These are phyloP conservation scores for Ailanthus altissimus DNA, from an alignment of 345 rosid genomes.

Conservation along the genomic window DNA sequence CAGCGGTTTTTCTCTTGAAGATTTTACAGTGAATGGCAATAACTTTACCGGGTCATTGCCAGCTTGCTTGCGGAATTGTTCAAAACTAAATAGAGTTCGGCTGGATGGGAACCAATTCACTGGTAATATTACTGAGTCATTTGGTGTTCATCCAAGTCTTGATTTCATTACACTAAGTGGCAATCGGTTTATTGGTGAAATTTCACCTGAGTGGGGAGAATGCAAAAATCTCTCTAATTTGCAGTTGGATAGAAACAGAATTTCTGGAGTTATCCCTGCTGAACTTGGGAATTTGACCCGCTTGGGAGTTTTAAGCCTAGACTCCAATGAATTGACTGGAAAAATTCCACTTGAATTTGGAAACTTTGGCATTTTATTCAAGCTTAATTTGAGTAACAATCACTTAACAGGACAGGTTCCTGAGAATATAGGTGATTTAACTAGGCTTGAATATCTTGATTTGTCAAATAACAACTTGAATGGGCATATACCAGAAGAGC, in stretches of 20 bases:
- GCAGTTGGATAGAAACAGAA: slow-evolving; percentile 50
- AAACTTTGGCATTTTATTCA: slow-evolving; percentile 39
- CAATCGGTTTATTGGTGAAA: slow-evolving; percentile 53
- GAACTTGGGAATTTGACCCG: slow-evolving; percentile 50
- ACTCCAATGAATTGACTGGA: slow-evolving; percentile 52
- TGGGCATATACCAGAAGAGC: slow-evolving; percentile 42
- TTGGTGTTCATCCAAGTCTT: slow-evolving; percentile 50
- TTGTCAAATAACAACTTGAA: slow-evolving; percentile 44
- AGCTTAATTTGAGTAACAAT: slow-evolving; percentile 55
- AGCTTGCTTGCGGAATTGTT: slow-evolving; percentile 58
- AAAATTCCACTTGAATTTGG: slow-evolving; percentile 51
- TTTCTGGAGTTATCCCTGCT: slow-evolving; percentile 53
- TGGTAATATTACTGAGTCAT: slow-evolving; percentile 54
- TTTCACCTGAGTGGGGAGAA: slow-evolving; percentile 63
- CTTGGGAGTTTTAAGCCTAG: slow-evolving; percentile 43
- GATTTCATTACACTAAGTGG: slow-evolving; percentile 39
- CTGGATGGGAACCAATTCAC: slow-evolving; percentile 55
- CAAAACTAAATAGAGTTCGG: slow-evolving; percentile 36
- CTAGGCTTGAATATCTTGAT: slow-evolving; percentile 42
- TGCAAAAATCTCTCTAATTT: slow-evolving; percentile 55
- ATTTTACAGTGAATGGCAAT: slow-evolving; percentile 44
- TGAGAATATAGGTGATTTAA: slow-evolving; percentile 33
- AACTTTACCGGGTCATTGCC: slow-evolving; percentile 61
- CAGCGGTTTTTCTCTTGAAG: slow-evolving; percentile 37
- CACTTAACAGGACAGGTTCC: slow-evolving; percentile 50